These are phyloP conservation scores for Phaeosphaeriaceae sp. DNA, from an alignment of 2,329 filamentous ascomycete species.

Conservation along the genomic window DNA sequence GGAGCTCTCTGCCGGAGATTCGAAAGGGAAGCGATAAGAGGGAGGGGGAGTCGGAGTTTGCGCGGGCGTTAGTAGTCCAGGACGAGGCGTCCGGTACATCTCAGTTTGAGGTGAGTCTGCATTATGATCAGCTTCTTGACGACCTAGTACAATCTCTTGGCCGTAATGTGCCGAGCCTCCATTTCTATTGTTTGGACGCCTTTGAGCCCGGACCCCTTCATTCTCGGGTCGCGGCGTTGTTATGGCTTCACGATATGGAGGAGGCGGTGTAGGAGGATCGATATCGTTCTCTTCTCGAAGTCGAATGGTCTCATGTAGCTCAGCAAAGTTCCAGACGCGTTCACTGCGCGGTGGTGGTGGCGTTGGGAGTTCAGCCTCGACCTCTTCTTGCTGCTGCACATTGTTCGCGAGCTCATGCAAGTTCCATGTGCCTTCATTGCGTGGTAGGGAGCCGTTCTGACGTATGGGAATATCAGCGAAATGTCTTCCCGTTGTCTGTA, in stretches of 20 bases:
- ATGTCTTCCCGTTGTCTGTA: not conserved
- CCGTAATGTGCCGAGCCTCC: not conserved
- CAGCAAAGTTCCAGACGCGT: not conserved
- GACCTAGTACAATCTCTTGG: too few species aligned
- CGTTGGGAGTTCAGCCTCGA: not conserved
- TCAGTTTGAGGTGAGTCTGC: too few species aligned
- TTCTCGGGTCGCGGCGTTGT: not conserved
- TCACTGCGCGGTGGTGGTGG: not conserved
- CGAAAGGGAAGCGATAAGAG: too few species aligned
- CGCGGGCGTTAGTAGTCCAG: too few species aligned
- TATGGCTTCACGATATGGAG: not conserved
- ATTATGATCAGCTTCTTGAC: too few species aligned
- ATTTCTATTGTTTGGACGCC: not conserved
- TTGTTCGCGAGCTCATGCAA: not conserved
- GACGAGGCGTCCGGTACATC: too few species aligned
- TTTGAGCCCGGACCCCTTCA: not conserved
- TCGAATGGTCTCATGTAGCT: not conserved
- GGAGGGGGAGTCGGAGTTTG: too few species aligned
- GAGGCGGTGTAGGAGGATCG: not conserved
- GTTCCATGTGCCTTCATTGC: not conserved
- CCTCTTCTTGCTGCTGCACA: not conserved
- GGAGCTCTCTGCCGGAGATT: too few species aligned
- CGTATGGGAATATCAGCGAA: not conserved
- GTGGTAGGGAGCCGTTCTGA: not conserved
- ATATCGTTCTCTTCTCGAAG: not conserved